Conservation (phyloP, 148 eudicot species). For the Fagopyrum esculentum region DNA sequence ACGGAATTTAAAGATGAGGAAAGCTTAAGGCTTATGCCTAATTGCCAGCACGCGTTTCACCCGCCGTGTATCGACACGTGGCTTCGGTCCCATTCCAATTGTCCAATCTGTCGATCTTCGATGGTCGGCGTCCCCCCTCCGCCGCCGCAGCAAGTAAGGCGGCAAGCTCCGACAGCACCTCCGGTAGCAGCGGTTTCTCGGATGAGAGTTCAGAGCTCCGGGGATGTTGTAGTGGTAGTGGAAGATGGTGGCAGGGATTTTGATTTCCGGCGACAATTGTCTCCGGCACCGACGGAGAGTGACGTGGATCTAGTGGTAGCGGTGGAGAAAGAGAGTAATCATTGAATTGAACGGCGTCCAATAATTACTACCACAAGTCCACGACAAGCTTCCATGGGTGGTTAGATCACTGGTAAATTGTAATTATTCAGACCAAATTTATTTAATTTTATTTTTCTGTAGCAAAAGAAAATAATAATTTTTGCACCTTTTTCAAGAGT, state of each 20-base stretch:
- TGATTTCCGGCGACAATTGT: neutral
- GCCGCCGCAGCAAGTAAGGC: neutral
- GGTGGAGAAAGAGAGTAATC: slow-evolving; percentile 6
- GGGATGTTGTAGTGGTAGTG: neutral
- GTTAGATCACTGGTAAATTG: neutral
- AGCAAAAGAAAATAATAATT: neutral
- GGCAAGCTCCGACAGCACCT: neutral
- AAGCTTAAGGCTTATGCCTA: slow-evolving; percentile 11
- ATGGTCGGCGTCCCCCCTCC: slow-evolving; percentile 9
- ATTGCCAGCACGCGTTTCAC: slow-evolving; percentile 16
- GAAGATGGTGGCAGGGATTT: neutral
- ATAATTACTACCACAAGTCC: neutral
- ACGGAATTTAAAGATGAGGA: slow-evolving; percentile 10
- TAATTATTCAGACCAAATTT: neutral
- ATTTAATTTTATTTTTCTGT: neutral
- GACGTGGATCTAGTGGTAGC: neutral
- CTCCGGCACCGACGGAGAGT: neutral
- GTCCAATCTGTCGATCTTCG: slow-evolving; percentile 9
- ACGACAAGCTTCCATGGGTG: neutral
- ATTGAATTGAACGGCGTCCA: slow-evolving; percentile 6
- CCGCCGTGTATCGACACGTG: slow-evolving; percentile 16
- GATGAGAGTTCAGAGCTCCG: neutral
- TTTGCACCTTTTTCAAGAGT: neutral
- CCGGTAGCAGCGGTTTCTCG: neutral
- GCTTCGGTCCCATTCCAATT: slow-evolving; percentile 12